These are phyloP conservation scores for Cercospora beticola DNA, from an alignment of 2,329 filamentous ascomycete species.

Conservation along the genomic window DNA sequence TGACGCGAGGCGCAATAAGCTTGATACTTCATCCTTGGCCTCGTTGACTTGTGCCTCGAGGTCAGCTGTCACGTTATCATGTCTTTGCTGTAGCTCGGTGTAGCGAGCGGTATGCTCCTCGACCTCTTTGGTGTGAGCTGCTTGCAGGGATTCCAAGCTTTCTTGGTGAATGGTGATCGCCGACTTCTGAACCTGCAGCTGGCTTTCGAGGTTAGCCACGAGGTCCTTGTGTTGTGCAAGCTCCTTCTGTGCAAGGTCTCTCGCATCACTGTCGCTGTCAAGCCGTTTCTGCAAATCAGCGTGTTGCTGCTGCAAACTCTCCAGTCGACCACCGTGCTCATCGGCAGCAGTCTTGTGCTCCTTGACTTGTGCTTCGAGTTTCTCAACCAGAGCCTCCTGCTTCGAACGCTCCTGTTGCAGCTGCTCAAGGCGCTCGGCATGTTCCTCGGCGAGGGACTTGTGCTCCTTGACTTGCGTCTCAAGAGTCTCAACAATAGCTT, in stretches of 20 bases:
- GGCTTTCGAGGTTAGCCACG: slow-evolving; percentile 56
- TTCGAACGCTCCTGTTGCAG: slow-evolving; percentile 44
- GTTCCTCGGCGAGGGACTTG: slow-evolving; percentile 68
- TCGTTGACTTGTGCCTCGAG: slow-evolving; percentile 60
- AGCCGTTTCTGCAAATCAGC: slow-evolving; percentile 65
- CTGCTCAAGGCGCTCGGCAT: slow-evolving; percentile 67
- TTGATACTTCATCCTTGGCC: slow-evolving; percentile 59
- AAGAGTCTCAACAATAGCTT: slow-evolving; percentile 58
- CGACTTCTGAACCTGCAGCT: slow-evolving; percentile 58
- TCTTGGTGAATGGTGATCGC: slow-evolving; percentile 56
- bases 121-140: slow-evolving; percentile 57
- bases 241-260: slow-evolving; percentile 56
- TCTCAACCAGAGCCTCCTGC: slow-evolving; percentile 54
- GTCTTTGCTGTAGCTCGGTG: slow-evolving; percentile 39
- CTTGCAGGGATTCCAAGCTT: slow-evolving; percentile 54
- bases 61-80: slow-evolving; percentile 38
- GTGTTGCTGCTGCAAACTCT: slow-evolving; percentile 72
- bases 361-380: slow-evolving; percentile 71
- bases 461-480: slow-evolving; percentile 79
- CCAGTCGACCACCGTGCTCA: slow-evolving; percentile 66
- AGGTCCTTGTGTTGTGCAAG: slow-evolving; percentile 53
- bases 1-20: slow-evolving; percentile 63
- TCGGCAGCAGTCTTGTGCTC: slow-evolving; percentile 75
- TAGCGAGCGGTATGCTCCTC: slow-evolving; percentile 43
- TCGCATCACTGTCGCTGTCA: slow-evolving; percentile 62